Evolutionary conservation across 306 rosid species (phyloP), one percentile per base, ranked within the genome.

Genomic region (Trifolium pratense): DNA sequence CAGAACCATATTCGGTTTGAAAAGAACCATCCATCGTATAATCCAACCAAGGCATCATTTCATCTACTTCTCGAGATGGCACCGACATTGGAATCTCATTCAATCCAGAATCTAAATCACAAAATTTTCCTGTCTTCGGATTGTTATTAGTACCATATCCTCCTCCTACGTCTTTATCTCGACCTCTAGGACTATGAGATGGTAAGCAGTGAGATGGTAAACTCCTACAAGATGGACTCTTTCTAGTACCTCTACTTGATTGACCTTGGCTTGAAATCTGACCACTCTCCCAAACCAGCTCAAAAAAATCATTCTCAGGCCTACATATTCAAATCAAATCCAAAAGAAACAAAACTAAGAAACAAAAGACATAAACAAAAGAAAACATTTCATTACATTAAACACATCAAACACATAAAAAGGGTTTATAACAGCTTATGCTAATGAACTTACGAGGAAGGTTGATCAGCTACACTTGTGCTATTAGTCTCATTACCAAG

Each of bases 251-350:
- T 82, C 87, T 87, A 81, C 87, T 88, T 61, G 96, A 83, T 79
- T 89, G 97, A 20, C 89, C 91, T 81, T 87, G 97, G 75, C 78
- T 82, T 48, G 86, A 70, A 84, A 94, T 79, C 81, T 89, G 97
- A 77, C 99, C 99, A 80, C 87, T 88, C 73, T 88, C 93, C 97
- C 93, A 94, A 46, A 94, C 89, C 31, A 94, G 86, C 89, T 94
- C 99, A 59, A 89, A 80, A 74, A 91, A 79, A 71, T 90, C 97
- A 81, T 78, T 88, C 75, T 79, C 88, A 56, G 86, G 86, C 57
- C 99, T 94, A 84, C 85, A 74, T 79, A 75, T 84, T 66, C 81
- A 82, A 75, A 75, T 75, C 70, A 79, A 75, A 75, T 74, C 70
- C 82, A 76, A 63, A 56, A 63, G 25, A 25, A 26, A 60, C 58